These are phyloP conservation scores for Sarocladium oryzae DNA, from an alignment of 2,329 filamentous ascomycete genomes.

Conservation along the genomic window DNA sequence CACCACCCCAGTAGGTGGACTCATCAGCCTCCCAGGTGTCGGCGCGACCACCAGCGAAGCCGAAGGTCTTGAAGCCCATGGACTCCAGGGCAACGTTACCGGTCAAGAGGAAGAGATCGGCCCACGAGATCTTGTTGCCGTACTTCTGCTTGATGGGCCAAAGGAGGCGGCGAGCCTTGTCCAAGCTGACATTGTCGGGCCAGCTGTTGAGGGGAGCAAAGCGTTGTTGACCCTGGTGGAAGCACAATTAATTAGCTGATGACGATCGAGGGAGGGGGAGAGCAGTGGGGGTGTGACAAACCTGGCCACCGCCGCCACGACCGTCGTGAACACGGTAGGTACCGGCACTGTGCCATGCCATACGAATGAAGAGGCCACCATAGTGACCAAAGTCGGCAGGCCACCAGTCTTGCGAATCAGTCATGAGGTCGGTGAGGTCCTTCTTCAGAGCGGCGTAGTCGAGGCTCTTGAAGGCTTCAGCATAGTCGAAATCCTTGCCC, in stretches of 20 bases:
- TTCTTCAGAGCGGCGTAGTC: constrained; percentile 68
- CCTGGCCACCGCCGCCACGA: constrained; percentile 63
- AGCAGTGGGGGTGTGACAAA: too few relatives aligned
- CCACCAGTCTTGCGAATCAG: constrained; percentile 75
- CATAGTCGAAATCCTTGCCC: constrained; percentile 64
- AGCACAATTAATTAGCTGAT: background rate
- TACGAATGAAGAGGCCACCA: constrained; percentile 70
- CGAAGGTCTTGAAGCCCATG: constrained; percentile 68
- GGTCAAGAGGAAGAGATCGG: constrained; percentile 63
- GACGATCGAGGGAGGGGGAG: too few relatives aligned
- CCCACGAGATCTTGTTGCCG: constrained; percentile 76
- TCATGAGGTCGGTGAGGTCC: constrained; percentile 65
- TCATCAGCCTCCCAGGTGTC: constrained; percentile 73
- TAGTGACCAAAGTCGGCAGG: constrained; percentile 78
- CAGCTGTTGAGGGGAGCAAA: constrained; percentile 76
- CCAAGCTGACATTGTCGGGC: constrained; percentile 72
- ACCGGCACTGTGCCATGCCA: constrained; percentile 76
- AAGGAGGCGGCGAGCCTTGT: constrained; percentile 73
- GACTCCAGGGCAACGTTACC: constrained; percentile 73
- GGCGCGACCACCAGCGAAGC: constrained; percentile 65
- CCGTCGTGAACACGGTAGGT: constrained; percentile 72
- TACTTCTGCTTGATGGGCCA: constrained; percentile 85
- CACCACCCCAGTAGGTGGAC: constrained; percentile 70
- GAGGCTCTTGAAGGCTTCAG: constrained; percentile 57
- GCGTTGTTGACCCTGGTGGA: constrained; percentile 58